Evolutionary conservation across 768 basidiomycete genomes (phyloP), one percentile per base, ranked within the genome.

Genomic region (Termitomyces titanicus): DNA sequence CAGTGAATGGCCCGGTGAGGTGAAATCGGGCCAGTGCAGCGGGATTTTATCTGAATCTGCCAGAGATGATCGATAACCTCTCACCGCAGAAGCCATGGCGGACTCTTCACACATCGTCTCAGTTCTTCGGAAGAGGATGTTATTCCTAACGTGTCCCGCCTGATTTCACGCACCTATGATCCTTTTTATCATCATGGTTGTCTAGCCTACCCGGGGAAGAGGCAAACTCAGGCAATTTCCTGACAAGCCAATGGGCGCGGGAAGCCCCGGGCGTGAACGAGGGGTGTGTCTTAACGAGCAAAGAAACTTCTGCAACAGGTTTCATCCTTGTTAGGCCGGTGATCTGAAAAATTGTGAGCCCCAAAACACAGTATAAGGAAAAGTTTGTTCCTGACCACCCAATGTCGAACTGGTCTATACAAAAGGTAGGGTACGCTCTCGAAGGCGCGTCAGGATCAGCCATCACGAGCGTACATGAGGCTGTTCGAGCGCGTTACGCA

Each of bases 221-320:
- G 56, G 69, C 68, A 10, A 55, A 65, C 3, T 48, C 69, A 25
- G 70, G 75, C 38, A 64, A 65, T 42, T 63, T 70, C 44, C 57
- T 76, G 15, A 63, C 63, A n/a, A n/a, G n/a, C n/a, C n/a, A n/a
- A n/a, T n/a, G n/a, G n/a, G 2, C 57, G 66, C 9, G 66, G 69
- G 13, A 63, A 69, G 11, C 79, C 81, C 0, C n/a, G n/a, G n/a
- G n/a, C n/a, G n/a, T n/a, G n/a, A n/a, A n/a, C n/a, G n/a, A n/a
- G n/a, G n/a, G n/a, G n/a, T n/a, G n/a, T n/a, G n/a, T n/a, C 62
- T 72, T 25, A 74, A 81, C 15, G 83, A 84, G 55, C 85, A 61
- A 73, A 82, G 60, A 85, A 88, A 60, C 85, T n/a, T n/a, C 85
- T 3, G 47, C 67, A 3, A 65, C 62, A 11, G 63, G 70, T 0